Percentiles rank a stretch among this genome's conserved stretches.
phyloP scores from a whole-genome alignment of 352 stramenopile genomes.

The Phytophthora kernoviae region DNA sequence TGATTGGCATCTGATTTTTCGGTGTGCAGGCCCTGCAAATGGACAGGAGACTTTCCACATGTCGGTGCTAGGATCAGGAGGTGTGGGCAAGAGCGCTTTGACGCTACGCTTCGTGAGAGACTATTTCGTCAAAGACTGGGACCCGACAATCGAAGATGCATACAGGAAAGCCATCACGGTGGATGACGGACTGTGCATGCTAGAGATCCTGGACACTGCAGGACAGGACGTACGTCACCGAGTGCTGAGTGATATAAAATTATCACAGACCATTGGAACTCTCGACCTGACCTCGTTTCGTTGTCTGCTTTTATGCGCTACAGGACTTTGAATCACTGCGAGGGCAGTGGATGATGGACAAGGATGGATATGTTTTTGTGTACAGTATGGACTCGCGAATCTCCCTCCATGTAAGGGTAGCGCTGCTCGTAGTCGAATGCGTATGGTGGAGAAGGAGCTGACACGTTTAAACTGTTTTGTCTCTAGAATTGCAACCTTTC shows the following conservation, averaged over 20 bases:
- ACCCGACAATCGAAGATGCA: constrained; percentile 92
- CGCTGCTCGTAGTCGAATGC: neutral
- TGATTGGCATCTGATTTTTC: constrained; percentile 5
- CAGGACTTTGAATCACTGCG: constrained; percentile 90
- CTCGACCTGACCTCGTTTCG: neutral
- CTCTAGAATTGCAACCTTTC: constrained; percentile 82
- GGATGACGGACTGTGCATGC: constrained; percentile 84
- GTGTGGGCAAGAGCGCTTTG: constrained; percentile 91
- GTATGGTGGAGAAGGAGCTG: neutral
- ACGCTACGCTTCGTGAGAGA: constrained; percentile 91
- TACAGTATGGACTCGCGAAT: constrained; percentile 91
- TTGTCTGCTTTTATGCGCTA: constrained; percentile 1
- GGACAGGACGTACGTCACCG: constrained; percentile 80
- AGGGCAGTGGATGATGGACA: constrained; percentile 92
- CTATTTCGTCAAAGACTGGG: constrained; percentile 92
- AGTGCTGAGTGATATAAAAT: no score
- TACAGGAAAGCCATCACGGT: constrained; percentile 90
- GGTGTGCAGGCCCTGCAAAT: constrained; percentile 43
- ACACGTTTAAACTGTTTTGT: constrained; percentile 3
- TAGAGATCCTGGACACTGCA: constrained; percentile 91
- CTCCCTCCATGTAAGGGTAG: constrained; percentile 72
- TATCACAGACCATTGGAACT: constrained; percentile 1
- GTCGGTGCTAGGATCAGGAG: constrained; percentile 87
- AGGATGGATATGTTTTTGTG: constrained; percentile 92
- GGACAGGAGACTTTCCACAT: constrained; percentile 88